phyloP scores from a whole-genome alignment of 306 rosid genomes.

The Medicago lupulina region DNA sequence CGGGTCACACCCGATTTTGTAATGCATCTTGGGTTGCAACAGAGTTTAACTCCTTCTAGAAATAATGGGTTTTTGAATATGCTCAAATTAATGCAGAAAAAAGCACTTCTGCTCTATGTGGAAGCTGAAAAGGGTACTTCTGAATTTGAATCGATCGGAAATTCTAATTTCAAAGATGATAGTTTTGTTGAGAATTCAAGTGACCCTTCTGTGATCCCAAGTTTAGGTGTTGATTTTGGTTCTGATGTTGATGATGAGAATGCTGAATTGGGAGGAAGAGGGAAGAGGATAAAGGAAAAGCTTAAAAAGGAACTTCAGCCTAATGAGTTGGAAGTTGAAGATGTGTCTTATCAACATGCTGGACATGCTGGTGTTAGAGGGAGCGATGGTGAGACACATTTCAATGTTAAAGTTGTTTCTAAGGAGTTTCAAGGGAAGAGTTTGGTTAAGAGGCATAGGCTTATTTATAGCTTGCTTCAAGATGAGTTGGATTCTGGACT shows the following conservation, averaged over 20 bases:
- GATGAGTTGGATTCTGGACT: slow-evolving; percentile 82
- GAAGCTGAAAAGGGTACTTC: slow-evolving; percentile 60
- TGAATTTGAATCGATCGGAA: slow-evolving; percentile 4
- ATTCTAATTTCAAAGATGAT: slow-evolving; percentile 28
- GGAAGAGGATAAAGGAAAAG: slow-evolving; percentile 80
- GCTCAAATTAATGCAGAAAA: slow-evolving; percentile 92
- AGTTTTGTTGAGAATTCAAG: slow-evolving; percentile 38
- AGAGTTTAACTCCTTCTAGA: slow-evolving; percentile 87
- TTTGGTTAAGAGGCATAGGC: slow-evolving; percentile 86
- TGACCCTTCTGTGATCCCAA: not conserved
- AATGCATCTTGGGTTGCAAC: slow-evolving; percentile 80
- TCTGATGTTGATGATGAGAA: slow-evolving; percentile 25
- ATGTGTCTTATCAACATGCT: slow-evolving; percentile 85
- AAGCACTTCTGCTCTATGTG: slow-evolving; percentile 62
- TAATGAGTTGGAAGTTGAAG: slow-evolving; percentile 66
- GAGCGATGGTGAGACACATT: slow-evolving; percentile 83
- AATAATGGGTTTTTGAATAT: slow-evolving; percentile 94
- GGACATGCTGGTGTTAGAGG: slow-evolving; percentile 85
- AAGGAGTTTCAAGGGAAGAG: slow-evolving; percentile 84
- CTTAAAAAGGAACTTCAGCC: slow-evolving; percentile 69
- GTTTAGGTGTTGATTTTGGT: slow-evolving; percentile 23
- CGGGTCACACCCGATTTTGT: slow-evolving; percentile 82
- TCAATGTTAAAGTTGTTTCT: slow-evolving; percentile 76
- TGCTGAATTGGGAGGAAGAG: slow-evolving; percentile 59
- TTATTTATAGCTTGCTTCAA: slow-evolving; percentile 69